phyloP scores from a whole-genome alignment of 2,329 filamentous ascomycete species.

The Fulvia fulva region DNA sequence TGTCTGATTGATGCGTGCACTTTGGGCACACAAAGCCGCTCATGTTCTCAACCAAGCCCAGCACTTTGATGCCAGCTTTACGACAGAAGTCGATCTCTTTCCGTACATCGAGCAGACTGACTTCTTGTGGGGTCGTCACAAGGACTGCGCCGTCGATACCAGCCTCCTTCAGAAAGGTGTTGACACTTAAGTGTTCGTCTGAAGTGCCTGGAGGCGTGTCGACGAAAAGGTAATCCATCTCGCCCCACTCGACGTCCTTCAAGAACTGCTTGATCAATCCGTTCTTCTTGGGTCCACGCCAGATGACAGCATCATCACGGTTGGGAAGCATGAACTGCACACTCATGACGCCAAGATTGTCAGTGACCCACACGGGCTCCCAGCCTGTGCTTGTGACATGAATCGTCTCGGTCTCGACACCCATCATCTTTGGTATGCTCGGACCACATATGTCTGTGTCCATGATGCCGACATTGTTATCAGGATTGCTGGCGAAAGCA shows the following conservation, averaged over 20 bases:
- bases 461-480: constrained; percentile 85
- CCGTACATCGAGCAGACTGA: constrained; percentile 83
- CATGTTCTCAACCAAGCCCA: constrained; percentile 98
- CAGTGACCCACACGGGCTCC: constrained; percentile 92
- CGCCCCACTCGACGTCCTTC: constrained; percentile 97
- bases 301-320: constrained; percentile 91
- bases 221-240: constrained; percentile 86
- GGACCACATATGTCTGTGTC: constrained; percentile 97
- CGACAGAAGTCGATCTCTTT: constrained; percentile 98
- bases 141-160: constrained; percentile 91
- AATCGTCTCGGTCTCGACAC: constrained; percentile 88
- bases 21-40: constrained; percentile 93
- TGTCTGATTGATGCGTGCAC: constrained; percentile 74
- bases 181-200: constrained; percentile 93
- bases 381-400: constrained; percentile 85
- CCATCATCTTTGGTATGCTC: constrained; percentile 98
- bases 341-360: constrained; percentile 93
- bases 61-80: constrained; percentile 83
- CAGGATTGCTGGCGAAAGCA: constrained; percentile 77
- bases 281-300: constrained; percentile 98
- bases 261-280: constrained; percentile 96
- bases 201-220: constrained; percentile 94
- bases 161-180: constrained; percentile 82
- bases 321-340: constrained; percentile 98
- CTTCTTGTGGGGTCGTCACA: constrained; percentile 93